These are phyloP conservation scores for Calonectria multiphialidica DNA, from an alignment of 2,329 filamentous ascomycete genomes.

Conservation along the genomic window DNA sequence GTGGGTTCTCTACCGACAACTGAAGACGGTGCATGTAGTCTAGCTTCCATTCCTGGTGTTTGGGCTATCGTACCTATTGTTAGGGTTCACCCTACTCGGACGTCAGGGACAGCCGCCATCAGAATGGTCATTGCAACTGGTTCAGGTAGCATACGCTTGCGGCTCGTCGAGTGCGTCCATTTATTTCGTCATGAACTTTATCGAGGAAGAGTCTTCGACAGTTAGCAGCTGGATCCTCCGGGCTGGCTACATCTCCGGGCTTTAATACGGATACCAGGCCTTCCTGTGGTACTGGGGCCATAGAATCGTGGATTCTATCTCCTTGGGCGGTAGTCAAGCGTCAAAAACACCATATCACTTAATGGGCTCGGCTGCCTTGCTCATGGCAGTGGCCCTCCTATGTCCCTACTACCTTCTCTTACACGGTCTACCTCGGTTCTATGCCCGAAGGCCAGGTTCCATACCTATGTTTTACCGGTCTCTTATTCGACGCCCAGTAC, in stretches of 20 bases:
- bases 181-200: background rate
- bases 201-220: background rate
- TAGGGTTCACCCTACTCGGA: background rate
- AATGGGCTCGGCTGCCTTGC: background rate
- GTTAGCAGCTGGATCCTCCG: background rate
- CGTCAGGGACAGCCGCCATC: background rate
- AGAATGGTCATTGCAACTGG: background rate
- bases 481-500: background rate
- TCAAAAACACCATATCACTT: background rate
- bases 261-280: background rate
- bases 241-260: background rate
- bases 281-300: background rate
- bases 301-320: background rate
- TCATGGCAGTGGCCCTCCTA: background rate
- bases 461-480: background rate
- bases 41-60: background rate
- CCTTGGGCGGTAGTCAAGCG: background rate
- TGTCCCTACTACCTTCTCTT: background rate
- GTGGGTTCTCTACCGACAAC: background rate
- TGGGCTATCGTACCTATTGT: background rate
- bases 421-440: background rate
- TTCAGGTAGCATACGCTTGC: background rate
- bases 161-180: background rate
- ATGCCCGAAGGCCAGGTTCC: background rate
- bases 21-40: background rate